These are phyloP conservation scores for Teratosphaeria gauchensis DNA, from an alignment of 2,329 filamentous ascomycete genomes.

Conservation along the genomic window DNA sequence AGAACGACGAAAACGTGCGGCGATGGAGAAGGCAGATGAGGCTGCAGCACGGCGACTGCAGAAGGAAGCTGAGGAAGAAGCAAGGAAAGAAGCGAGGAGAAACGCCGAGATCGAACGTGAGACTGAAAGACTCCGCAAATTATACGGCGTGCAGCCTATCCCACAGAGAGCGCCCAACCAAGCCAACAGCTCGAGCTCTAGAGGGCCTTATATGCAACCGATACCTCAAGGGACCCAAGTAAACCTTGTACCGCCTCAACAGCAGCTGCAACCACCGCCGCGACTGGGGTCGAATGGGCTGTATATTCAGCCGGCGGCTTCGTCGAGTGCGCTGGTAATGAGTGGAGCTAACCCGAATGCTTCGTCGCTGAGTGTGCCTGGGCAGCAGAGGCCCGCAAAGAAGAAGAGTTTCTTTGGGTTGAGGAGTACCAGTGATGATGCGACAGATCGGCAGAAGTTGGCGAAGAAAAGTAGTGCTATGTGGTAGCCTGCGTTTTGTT, in stretches of 20 bases:
- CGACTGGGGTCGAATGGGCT: conserved; percentile 15
- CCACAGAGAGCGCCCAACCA: neutral
- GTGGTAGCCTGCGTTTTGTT: conserved; percentile 23
- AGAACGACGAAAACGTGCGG: conserved; percentile 40
- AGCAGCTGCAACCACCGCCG: conserved; percentile 7
- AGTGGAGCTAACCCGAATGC: conserved; percentile 20
- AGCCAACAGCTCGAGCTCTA: conserved; percentile 6
- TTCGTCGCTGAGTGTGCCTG: conserved; percentile 7
- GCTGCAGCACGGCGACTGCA: conserved; percentile 47
- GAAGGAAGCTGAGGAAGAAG: conserved; percentile 44
- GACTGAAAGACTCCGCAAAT: conserved; percentile 59
- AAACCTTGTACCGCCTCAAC: conserved; percentile 4
- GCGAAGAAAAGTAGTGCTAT: conserved; percentile 36
- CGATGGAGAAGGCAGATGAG: conserved; percentile 52
- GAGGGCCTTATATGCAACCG: conserved; percentile 10
- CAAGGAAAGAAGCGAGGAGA: conserved; percentile 43
- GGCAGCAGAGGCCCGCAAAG: conserved; percentile 12
- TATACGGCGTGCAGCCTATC: conserved; percentile 50
- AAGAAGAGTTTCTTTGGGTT: conserved; percentile 31
- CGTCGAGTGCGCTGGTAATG: conserved; percentile 22
- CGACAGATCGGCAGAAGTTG: conserved; percentile 19
- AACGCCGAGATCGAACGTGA: conserved; percentile 57
- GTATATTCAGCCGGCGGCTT: conserved; percentile 22
- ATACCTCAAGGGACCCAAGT: conserved; percentile 14
- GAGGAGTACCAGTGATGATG: conserved; percentile 23